Conservation (phyloP, 768 basidiomycete genomes). For the Rossbeevera mucosa region DNA sequence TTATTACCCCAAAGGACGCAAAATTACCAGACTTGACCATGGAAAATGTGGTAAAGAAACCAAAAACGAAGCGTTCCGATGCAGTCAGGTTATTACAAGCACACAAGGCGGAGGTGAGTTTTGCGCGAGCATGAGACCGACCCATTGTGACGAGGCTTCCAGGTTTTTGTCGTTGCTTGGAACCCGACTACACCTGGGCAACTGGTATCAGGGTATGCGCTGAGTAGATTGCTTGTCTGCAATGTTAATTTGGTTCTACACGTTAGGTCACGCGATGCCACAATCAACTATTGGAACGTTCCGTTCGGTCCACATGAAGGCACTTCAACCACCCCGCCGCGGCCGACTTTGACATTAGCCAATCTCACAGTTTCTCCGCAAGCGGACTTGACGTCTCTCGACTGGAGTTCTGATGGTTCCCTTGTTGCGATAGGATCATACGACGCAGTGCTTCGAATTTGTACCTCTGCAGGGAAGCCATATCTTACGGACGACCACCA, state of each 20-base stretch:
- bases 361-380: conserved; percentile 46
- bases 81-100: conserved; percentile 44
- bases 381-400: conserved; percentile 66
- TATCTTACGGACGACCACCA: conserved; percentile 64
- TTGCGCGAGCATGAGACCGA: conserved; percentile 13
- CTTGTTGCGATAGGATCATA: conserved; percentile 76
- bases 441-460: conserved; percentile 68
- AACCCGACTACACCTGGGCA: conserved; percentile 57
- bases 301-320: conserved; percentile 35
- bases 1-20: conserved; percentile 15
- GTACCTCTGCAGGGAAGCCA: conserved; percentile 51
- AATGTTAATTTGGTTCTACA: conserved; percentile 2
- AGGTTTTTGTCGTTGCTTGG: conserved; percentile 83
- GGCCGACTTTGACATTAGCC: conserved; percentile 42
- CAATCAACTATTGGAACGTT: conserved; percentile 70
- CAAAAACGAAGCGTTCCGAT: conserved; percentile 36
- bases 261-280: conserved; percentile 68
- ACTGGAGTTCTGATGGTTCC: conserved; percentile 73
- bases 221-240: not conserved
- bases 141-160: conserved; percentile 3
- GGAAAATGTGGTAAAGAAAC: conserved; percentile 28
- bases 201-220: conserved; percentile 69
- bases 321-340: conserved; percentile 14
- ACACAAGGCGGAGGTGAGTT: conserved; percentile 58
- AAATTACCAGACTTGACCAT: conserved; percentile 20